These are phyloP conservation scores for Didymosphaeria variabile DNA, from an alignment of 2,329 filamentous ascomycete species.

Conservation along the genomic window DNA sequence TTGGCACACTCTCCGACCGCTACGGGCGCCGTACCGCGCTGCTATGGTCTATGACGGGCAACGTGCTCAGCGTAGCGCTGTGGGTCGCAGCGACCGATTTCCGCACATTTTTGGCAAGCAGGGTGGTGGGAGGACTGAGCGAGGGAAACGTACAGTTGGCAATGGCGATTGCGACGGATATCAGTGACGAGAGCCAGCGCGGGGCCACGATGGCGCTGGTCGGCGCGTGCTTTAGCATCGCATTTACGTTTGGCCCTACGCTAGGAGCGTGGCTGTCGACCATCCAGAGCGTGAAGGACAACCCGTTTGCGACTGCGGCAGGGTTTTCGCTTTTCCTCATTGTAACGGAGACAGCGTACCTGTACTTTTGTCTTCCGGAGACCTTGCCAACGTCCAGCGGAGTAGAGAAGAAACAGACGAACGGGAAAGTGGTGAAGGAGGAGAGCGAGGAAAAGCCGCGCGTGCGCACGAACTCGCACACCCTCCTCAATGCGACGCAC, in stretches of 20 bases:
- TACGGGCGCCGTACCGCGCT: conserved; percentile 88
- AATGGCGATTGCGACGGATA: conserved; percentile 94
- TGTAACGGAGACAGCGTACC: conserved; percentile 84
- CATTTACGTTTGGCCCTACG: conserved; percentile 95
- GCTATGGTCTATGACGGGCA: conserved; percentile 90
- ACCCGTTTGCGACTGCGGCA: conserved; percentile 93
- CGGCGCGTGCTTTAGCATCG: conserved; percentile 94
- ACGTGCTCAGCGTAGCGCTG: conserved; percentile 89
- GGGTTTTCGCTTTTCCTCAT: conserved; percentile 87
- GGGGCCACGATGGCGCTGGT: conserved; percentile 96
- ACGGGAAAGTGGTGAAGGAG: conserved; percentile 32
- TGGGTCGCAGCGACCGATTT: conserved; percentile 97
- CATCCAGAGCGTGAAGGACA: conserved; percentile 79
- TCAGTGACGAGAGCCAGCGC: conserved; percentile 84
- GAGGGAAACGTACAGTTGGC: conserved; percentile 98
- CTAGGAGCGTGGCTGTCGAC: conserved; percentile 86
- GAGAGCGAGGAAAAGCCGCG: conserved; percentile 31
- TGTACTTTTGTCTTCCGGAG: conserved; percentile 86
- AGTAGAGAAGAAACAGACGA: conserved; percentile 29
- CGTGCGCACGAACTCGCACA: conserved; percentile 79
- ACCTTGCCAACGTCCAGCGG: conserved; percentile 69
- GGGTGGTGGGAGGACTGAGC: conserved; percentile 89
- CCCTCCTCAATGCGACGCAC: conserved; percentile 83
- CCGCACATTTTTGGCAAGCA: conserved; percentile 91
- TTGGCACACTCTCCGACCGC: conserved; percentile 86